A percentile compares a stretch with the other conserved stretches of the same genome.
These are phyloP conservation scores for Argentina anserina DNA, from an alignment of 306 rosid genomes.

Conservation along the genomic window DNA sequence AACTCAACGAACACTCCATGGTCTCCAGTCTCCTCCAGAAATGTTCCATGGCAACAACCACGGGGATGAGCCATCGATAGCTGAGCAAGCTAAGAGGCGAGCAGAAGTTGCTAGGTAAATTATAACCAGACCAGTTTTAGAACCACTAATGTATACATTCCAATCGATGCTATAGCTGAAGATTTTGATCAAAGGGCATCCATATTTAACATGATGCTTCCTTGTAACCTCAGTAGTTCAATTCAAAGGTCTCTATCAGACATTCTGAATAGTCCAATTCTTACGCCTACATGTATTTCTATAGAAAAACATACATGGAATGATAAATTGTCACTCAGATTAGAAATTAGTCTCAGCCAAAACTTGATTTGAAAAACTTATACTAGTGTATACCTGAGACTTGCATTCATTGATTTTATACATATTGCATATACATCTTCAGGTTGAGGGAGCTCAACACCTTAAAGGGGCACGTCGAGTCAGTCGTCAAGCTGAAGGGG, in stretches of 20 bases:
- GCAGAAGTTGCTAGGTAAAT: conserved; percentile 81
- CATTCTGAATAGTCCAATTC: background rate
- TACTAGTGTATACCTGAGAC: background rate
- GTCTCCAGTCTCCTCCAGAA: conserved; percentile 46
- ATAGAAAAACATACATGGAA: background rate
- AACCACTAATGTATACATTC: background rate
- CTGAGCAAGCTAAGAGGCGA: conserved; percentile 78
- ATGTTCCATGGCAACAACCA: conserved; percentile 28
- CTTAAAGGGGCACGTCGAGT: conserved; percentile 76
- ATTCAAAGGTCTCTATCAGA: background rate
- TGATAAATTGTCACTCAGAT: background rate
- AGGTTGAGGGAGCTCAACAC: conserved; percentile 80
- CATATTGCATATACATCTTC: conserved; percentile 11
- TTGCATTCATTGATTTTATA: background rate
- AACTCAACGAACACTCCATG: conserved; percentile 68
- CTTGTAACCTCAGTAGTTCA: background rate
- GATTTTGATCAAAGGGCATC: background rate
- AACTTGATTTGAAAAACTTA: background rate
- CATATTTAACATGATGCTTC: background rate
- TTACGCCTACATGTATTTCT: background rate
- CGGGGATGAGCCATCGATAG: conserved; percentile 42
- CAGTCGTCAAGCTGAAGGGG: conserved; percentile 77
- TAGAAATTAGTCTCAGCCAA: background rate
- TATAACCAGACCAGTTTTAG: background rate
- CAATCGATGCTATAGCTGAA: background rate